phyloP scores from a whole-genome alignment of 2,329 filamentous ascomycete species.

The Cladosporium sphaerospermum region DNA sequence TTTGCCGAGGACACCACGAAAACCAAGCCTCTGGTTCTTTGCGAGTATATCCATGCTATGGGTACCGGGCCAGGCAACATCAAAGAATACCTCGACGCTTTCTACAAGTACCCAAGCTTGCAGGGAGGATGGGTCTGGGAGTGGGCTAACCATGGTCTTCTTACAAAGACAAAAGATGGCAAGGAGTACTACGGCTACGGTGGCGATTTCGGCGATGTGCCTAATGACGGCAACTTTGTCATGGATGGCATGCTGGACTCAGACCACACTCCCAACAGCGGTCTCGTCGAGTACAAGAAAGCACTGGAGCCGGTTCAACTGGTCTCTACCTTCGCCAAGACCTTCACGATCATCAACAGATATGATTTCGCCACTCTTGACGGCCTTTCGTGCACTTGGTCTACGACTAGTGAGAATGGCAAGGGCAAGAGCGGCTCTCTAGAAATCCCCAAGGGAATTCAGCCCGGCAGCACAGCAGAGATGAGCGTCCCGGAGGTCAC shows the following conservation, averaged over 20 bases:
- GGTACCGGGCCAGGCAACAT: slow-evolving; percentile 67
- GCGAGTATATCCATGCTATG: slow-evolving; percentile 59
- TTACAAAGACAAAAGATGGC: slow-evolving; percentile 34
- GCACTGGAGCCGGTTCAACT: slow-evolving; percentile 37
- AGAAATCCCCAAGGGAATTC: slow-evolving; percentile 10
- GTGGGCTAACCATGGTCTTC: slow-evolving; percentile 41
- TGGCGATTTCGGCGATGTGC: slow-evolving; percentile 38
- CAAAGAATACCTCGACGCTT: slow-evolving; percentile 61
- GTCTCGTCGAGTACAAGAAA: slow-evolving; percentile 39
- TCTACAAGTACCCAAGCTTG: slow-evolving; percentile 53
- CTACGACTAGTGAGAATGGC: slow-evolving; percentile 15
- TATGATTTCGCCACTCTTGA: slow-evolving; percentile 32
- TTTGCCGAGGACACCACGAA: slow-evolving; percentile 36
- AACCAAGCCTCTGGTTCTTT: slow-evolving; percentile 52
- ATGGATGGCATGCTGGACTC: slow-evolving; percentile 40
- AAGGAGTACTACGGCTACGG: slow-evolving; percentile 39
- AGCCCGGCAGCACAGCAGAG: slow-evolving; percentile 16
- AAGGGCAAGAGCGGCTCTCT: slow-evolving; percentile 11
- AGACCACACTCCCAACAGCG: slow-evolving; percentile 37
- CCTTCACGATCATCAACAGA: slow-evolving; percentile 22
- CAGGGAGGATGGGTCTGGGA: slow-evolving; percentile 55
- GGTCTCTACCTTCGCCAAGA: slow-evolving; percentile 29
- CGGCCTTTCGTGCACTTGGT: slow-evolving; percentile 25
- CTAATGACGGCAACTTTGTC: slow-evolving; percentile 38
- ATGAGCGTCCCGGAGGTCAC: slow-evolving; percentile 14